Evolutionary conservation across 2,329 filamentous ascomycete species (phyloP).

Genomic region (Phyllosticta paracitricarpa): DNA sequence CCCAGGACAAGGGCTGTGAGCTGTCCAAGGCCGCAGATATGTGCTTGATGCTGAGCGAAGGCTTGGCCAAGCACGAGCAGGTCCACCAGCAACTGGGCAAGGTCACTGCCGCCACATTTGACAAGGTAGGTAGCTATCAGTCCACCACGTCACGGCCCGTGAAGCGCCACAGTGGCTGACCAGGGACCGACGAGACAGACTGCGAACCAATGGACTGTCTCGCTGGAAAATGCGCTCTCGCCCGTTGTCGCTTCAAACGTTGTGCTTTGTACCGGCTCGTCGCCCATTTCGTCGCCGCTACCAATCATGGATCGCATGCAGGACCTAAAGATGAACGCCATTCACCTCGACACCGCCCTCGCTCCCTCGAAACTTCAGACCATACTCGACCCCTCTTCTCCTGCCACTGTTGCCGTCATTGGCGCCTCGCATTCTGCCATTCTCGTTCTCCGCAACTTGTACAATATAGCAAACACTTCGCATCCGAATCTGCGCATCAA

Average conservation of each 20-base stretch:
- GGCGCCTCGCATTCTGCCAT: constrained; percentile 56
- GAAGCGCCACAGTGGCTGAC: background rate
- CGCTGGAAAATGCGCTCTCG: constrained; percentile 20
- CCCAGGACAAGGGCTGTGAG: constrained; percentile 48
- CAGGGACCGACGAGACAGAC: background rate
- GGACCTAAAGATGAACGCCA: constrained; percentile 29
- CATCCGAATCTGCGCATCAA: constrained; percentile 47
- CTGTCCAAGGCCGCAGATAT: constrained; percentile 50
- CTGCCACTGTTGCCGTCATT: constrained; percentile 45
- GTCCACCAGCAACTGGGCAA: constrained; percentile 31
- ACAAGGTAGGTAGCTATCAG: constrained; percentile 16
- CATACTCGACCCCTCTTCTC: constrained; percentile 27
- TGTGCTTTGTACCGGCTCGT: constrained; percentile 50
- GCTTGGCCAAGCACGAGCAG: constrained; percentile 31
- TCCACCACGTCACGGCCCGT: background rate
- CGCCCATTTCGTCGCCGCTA: constrained; percentile 36
- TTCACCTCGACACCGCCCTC: constrained; percentile 48
- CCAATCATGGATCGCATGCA: constrained; percentile 23
- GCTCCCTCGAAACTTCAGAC: constrained; percentile 41
- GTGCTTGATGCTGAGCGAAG: constrained; percentile 38
- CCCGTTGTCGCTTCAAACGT: constrained; percentile 35
- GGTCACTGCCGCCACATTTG: constrained; percentile 31
- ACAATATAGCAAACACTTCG: constrained; percentile 40
- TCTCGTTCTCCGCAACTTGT: constrained; percentile 51
- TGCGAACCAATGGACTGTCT: constrained; percentile 29